A percentile compares a stretch with the other conserved stretches of the same genome.
Conservation (phyloP, 352 stramenopile genomes). For the Globisporangium acanthophoron region DNA sequence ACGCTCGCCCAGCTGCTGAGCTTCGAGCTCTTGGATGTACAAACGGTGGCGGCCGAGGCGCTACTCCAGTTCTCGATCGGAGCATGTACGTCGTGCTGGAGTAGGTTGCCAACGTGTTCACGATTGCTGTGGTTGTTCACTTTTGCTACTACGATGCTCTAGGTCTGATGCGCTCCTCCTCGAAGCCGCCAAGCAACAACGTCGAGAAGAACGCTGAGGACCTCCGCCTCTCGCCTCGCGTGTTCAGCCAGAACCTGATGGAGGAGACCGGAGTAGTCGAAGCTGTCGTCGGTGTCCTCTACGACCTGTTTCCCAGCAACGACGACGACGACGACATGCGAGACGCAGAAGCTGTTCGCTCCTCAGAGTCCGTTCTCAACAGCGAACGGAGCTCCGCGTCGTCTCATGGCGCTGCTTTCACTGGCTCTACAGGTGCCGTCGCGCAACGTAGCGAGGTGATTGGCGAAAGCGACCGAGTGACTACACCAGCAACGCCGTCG, state of each 20-base stretch:
- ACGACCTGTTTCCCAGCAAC: conserved; percentile 66
- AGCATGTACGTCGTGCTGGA: conserved; percentile 32
- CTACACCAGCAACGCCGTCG: conserved; percentile 10
- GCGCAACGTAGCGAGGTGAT: not conserved
- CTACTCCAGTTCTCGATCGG: conserved; percentile 58
- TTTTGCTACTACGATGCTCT: not conserved
- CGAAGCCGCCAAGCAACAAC: conserved; percentile 27
- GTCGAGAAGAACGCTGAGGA: conserved; percentile 32
- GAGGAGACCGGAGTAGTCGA: conserved; percentile 59
- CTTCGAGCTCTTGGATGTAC: conserved; percentile 49
- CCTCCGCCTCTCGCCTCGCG: conserved; percentile 44
- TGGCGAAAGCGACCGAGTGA: conserved; percentile 1
- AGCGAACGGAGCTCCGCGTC: not conserved
- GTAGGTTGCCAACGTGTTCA: not conserved
- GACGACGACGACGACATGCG: conserved; percentile 28
- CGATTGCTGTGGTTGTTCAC: not conserved
- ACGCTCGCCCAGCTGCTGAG: conserved; percentile 56
- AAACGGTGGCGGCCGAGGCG: conserved; percentile 52
- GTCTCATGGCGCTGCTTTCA: no score
- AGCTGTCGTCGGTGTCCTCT: conserved; percentile 50
- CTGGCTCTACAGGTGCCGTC: not conserved
- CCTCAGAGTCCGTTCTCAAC: not conserved
- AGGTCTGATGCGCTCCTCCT: conserved; percentile 31
- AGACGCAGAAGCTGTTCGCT: not conserved
- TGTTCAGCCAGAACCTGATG: conserved; percentile 65